Conservation (phyloP, 257 asterid genomes). For the Linaria vulgaris region DNA sequence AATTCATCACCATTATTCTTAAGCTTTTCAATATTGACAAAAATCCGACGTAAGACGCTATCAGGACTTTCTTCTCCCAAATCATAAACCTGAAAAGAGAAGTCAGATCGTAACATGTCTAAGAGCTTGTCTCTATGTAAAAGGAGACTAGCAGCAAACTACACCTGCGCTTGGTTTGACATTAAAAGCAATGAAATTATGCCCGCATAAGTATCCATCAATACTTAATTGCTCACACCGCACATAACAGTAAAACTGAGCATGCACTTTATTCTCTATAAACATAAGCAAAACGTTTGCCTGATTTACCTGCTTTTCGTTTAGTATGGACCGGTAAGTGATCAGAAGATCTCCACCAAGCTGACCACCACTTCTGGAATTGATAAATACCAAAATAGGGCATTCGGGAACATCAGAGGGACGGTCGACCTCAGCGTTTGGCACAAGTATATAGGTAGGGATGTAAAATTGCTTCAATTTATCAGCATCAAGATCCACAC, state of each 20-base stretch:
- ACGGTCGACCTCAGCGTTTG: constrained; percentile 30
- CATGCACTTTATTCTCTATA: neutral
- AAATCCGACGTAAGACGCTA: constrained; percentile 51
- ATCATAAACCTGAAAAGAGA: constrained; percentile 43
- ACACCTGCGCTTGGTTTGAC: neutral
- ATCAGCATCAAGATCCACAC: constrained; percentile 30
- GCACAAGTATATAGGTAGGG: constrained; percentile 56
- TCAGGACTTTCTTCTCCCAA: constrained; percentile 85
- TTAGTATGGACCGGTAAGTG: constrained; percentile 64
- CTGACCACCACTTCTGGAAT: constrained; percentile 94
- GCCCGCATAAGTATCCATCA: neutral
- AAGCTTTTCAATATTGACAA: constrained; percentile 59
- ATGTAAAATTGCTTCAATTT: constrained; percentile 51
- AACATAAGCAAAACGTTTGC: neutral
- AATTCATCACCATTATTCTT: constrained; percentile 59
- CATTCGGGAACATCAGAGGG: constrained; percentile 46
- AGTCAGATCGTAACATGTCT: neutral
- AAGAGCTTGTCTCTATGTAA: neutral
- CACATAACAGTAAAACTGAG: too few relatives aligned
- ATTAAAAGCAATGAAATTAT: constrained; percentile 1
- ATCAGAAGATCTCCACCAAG: constrained; percentile 84
- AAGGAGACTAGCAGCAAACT: neutral
- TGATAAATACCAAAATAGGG: constrained; percentile 86
- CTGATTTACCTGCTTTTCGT: constrained; percentile 63
- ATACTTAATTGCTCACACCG: too few relatives aligned